Evolutionary conservation across 305 asterid species (phyloP).

Genomic region (Fraxinus xanthoxyloides): DNA sequence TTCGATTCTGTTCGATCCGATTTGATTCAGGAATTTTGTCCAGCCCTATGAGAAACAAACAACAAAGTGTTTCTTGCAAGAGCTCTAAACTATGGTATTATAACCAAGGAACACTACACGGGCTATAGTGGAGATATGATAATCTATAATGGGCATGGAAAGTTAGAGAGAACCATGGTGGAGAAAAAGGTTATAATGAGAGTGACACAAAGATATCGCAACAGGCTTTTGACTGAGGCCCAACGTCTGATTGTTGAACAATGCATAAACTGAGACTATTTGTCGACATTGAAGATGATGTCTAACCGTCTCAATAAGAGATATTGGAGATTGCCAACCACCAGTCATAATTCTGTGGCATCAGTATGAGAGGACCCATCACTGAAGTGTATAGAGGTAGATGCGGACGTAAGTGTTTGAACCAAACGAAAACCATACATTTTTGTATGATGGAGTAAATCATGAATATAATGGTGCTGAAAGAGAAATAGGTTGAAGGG

Average conservation of each 20-base stretch:
- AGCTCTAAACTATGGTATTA: not conserved
- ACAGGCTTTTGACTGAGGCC: not conserved
- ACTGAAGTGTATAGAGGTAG: not conserved
- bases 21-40: too few species aligned
- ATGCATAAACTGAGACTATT: not conserved
- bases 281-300: not conserved
- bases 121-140: not conserved
- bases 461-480: not conserved
- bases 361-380: not conserved
- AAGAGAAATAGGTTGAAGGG: not conserved
- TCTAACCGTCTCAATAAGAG: not conserved
- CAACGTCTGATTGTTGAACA: not conserved
- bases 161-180: not conserved
- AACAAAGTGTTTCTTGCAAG: not conserved
- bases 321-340: not conserved
- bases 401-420: not conserved
- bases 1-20: too few species aligned
- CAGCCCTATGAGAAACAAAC: not conserved
- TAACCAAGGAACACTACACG: not conserved
- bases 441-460: not conserved
- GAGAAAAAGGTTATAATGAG: not conserved
- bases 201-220: not conserved
- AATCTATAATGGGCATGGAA: not conserved
- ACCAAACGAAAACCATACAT: not conserved
- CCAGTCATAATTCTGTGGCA: not conserved